Evolutionary conservation across 768 basidiomycete species (phyloP).

Genomic region (Chalciporus sphaerocephalus): DNA sequence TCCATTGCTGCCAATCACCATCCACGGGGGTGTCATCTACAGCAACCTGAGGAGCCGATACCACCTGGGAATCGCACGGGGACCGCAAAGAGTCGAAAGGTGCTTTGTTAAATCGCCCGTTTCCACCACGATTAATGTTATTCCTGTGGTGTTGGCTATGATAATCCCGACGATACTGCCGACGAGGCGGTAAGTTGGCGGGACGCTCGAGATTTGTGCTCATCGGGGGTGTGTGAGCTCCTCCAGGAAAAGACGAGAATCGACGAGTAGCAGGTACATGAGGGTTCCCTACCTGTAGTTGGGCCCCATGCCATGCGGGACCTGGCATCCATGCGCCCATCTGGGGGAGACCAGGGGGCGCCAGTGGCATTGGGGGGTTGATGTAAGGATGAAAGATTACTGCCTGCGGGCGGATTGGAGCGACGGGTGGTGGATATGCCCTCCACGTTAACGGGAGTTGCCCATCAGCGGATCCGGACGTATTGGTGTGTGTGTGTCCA

Average conservation of each 20-base stretch:
- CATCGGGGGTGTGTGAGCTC: slow-evolving; percentile 11
- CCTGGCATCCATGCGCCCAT: slow-evolving; percentile 26
- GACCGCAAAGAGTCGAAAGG: slow-evolving; percentile 17
- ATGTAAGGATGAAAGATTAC: slow-evolving; percentile 30
- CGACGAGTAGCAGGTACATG: slow-evolving; percentile 16
- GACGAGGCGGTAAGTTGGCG: slow-evolving; percentile 21
- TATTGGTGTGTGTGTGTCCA: slow-evolving; percentile 12
- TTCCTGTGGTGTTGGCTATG: slow-evolving; percentile 27
- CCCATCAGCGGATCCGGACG: slow-evolving; percentile 23
- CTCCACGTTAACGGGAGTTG: slow-evolving; percentile 33
- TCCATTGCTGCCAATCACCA: slow-evolving; percentile 20
- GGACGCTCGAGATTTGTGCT: slow-evolving; percentile 22
- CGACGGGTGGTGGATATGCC: slow-evolving; percentile 29
- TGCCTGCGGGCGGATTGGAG: slow-evolving; percentile 30
- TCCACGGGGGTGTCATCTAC: slow-evolving; percentile 11
- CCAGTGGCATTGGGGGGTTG: slow-evolving; percentile 19
- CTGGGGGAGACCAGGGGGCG: slow-evolving; percentile 17
- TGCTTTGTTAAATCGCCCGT: slow-evolving; percentile 19
- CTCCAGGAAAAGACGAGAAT: slow-evolving; percentile 13
- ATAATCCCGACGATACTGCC: slow-evolving; percentile 31
- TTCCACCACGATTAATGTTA: slow-evolving; percentile 17
- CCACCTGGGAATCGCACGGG: slow-evolving; percentile 14
- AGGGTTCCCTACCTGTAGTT: slow-evolving; percentile 14
- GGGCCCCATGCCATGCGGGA: slow-evolving; percentile 21
- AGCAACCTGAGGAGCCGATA: slow-evolving; percentile 5